Base-by-base conservation (phyloP, 1,139 yeast species). In the Saccharomyces hybrid region DNA sequence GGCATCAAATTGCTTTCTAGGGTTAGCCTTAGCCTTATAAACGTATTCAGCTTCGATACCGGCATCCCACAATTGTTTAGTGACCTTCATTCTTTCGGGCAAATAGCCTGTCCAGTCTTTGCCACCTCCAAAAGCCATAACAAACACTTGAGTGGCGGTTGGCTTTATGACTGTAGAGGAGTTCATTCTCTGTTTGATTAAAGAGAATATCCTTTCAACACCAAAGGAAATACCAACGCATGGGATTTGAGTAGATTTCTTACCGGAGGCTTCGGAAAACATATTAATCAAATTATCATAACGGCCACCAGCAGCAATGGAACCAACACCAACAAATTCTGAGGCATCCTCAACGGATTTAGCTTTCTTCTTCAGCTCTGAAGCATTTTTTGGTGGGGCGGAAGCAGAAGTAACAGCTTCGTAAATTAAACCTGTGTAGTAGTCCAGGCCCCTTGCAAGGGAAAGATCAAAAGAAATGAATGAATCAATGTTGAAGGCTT, bases 101-200 rank as follows among this genome's bases (percentile, higher is more conserved):
- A 93, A 76, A 75, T 88, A 88, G 9, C 98, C 98, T 58, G 79
- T 83, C 97, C 97, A 91, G 58, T 86, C 93, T 65, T 88, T 89
- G 66, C 97, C 98, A 63, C 97, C 97, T 62, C 99, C 99, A 68
- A 93, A 90, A 1, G 98, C 98, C 97, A 93, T 91, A 53, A 93
- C 86, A 68, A 79, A 93, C 16, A 88, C 98, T 71, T 93, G 96
- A 13, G 98, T 93, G 51, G 91, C 84, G 44, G 91, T 80, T 38
- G 97, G 83, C 63, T 93, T 82, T 57, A 90, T 78, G 26, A 76
- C 77, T 59, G 81, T 77, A 59, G 83, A 80, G 48, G 85, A 75
- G 14, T 77, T 76, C 46, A 73, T 73, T 70, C 96, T 82, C 54
- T 89, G 84, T 72, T 88, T 90, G 66, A 93, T 84, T 56, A 93